Conservation (phyloP, 305 asterid species). For the Nicotiana rustica region DNA sequence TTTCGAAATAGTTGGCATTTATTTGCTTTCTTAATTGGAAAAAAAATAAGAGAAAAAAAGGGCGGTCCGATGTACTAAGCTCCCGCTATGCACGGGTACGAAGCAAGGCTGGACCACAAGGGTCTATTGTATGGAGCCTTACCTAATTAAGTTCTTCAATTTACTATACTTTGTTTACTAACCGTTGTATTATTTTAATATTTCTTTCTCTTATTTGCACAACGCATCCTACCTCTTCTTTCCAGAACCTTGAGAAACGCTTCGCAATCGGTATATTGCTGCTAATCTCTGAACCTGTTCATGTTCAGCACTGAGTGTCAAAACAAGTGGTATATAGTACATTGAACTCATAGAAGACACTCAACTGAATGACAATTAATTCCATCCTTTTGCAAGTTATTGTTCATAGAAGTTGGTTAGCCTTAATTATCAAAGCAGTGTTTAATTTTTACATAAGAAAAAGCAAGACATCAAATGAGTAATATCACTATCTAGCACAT, state of each 20-base stretch:
- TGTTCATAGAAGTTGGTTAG: not conserved
- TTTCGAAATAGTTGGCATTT: too few relatives aligned
- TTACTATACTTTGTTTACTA: too few relatives aligned
- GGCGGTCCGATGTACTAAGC: too few relatives aligned
- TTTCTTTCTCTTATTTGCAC: not conserved
- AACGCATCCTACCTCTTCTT: slow-evolving; percentile 69
- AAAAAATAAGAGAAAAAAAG: too few relatives aligned
- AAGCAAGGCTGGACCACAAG: too few relatives aligned
- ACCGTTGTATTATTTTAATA: too few relatives aligned
- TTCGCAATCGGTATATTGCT: slow-evolving; percentile 71
- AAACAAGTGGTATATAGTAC: slow-evolving; percentile 1
- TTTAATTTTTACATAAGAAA: not conserved
- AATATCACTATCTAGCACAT: not conserved
- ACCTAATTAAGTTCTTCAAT: too few relatives aligned
- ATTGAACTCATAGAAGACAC: not conserved
- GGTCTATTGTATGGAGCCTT: too few relatives aligned
- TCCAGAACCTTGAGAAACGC: slow-evolving; percentile 85
- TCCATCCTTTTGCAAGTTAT: not conserved
- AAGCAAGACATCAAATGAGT: not conserved
- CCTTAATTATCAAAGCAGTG: not conserved
- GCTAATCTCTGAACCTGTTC: slow-evolving; percentile 78
- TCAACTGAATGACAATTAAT: not conserved
- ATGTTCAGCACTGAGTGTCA: slow-evolving; percentile 34
- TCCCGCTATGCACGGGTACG: too few relatives aligned
- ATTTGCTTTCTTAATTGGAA: too few relatives aligned